A percentile compares a stretch with the other conserved stretches of the same genome.
Conservation (phyloP, 1,284 basidiomycete genomes). For the Butyriboletus appendiculatus region DNA sequence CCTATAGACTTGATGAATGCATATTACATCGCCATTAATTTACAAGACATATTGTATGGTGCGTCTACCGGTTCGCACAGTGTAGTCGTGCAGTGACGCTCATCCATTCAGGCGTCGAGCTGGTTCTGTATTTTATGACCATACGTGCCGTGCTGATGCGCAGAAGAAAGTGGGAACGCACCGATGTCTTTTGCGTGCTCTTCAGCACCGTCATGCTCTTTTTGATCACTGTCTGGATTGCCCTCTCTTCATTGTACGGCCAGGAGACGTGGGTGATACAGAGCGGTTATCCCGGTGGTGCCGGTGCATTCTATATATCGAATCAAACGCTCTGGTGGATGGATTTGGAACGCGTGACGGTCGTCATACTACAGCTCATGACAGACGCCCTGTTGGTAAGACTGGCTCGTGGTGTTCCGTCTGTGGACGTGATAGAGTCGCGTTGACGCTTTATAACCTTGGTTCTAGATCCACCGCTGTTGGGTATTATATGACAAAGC, state of each 20-base stretch:
- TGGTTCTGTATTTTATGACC: conserved; percentile 2
- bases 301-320: not conserved
- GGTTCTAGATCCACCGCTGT: not conserved
- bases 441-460: not conserved
- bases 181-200: not conserved
- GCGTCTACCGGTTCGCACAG: not conserved
- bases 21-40: not conserved
- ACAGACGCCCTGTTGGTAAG: conserved; percentile 2
- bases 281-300: too few relatives aligned
- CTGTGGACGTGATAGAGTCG: not conserved
- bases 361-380: not conserved
- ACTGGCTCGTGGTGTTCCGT: too few relatives aligned
- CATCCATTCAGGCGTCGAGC: not conserved
- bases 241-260: not conserved
- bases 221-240: not conserved
- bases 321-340: not conserved
- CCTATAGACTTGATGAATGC: too few relatives aligned
- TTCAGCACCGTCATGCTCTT: conserved; percentile 1
- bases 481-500: not conserved
- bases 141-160: not conserved
- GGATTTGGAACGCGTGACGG: not conserved
- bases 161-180: not conserved
- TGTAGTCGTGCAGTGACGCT: not conserved
- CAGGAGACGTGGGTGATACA: not conserved
- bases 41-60: conserved; percentile 3